Percentiles rank a stretch among this genome's conserved stretches.
Evolutionary conservation across 2,329 filamentous ascomycete species (phyloP).

Genomic region (Epichloe amarillans): DNA sequence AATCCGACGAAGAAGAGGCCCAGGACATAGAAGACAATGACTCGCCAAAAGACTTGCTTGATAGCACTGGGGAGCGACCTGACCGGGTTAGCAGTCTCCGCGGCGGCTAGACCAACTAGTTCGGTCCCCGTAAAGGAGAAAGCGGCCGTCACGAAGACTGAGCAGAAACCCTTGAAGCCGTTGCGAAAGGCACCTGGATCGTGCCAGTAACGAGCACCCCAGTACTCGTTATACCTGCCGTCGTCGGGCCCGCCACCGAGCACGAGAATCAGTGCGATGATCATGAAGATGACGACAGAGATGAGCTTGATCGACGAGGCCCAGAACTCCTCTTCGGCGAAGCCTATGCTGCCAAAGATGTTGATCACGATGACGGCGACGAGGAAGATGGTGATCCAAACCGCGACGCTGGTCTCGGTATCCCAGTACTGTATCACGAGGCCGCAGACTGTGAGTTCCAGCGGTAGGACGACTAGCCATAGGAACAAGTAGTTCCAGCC

Average conservation of each 20-base stretch:
- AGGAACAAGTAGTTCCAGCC: slow-evolving; percentile 33
- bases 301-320: slow-evolving; percentile 41
- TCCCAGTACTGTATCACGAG: slow-evolving; percentile 41
- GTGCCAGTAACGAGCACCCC: slow-evolving; percentile 30
- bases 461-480: slow-evolving; percentile 35
- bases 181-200: slow-evolving; percentile 45
- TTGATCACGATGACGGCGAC: slow-evolving; percentile 36
- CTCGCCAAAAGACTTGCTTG: slow-evolving; percentile 55
- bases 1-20: slow-evolving; percentile 36
- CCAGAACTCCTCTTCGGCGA: slow-evolving; percentile 43
- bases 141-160: slow-evolving; percentile 55
- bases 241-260: slow-evolving; percentile 40
- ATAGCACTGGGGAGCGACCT: slow-evolving; percentile 64
- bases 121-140: slow-evolving; percentile 55
- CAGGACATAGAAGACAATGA: slow-evolving; percentile 37
- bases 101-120: slow-evolving; percentile 55
- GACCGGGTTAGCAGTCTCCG: slow-evolving; percentile 52
- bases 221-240: slow-evolving; percentile 27
- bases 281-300: slow-evolving; percentile 48
- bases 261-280: slow-evolving; percentile 43
- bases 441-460: slow-evolving; percentile 36
- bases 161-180: slow-evolving; percentile 57
- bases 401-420: slow-evolving; percentile 27
- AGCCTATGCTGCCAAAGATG: slow-evolving; percentile 40
- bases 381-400: slow-evolving; percentile 43